A percentile compares a stretch with the other conserved stretches of the same genome.
These are phyloP conservation scores for Collybiopsis confluens DNA, from an alignment of 768 basidiomycete species.

Conservation along the genomic window DNA sequence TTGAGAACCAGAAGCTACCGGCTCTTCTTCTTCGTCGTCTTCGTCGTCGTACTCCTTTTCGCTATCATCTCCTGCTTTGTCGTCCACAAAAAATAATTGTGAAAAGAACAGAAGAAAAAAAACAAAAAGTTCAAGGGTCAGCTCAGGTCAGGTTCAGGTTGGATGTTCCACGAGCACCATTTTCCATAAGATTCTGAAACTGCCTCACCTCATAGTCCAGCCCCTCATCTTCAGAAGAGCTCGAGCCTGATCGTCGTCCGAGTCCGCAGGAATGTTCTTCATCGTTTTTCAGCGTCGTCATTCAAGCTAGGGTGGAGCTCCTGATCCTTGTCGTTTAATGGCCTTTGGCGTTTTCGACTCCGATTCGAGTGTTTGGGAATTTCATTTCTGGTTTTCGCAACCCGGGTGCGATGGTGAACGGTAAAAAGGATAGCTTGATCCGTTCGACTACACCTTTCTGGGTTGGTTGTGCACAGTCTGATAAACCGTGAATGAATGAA, in stretches of 20 bases:
- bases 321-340: not conserved
- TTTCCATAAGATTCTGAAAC: slow-evolving; percentile 64
- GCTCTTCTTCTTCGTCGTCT: slow-evolving; percentile 26
- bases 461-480: too few species aligned
- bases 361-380: slow-evolving; percentile 6
- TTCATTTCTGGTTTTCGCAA: too few species aligned
- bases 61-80: slow-evolving; percentile 25
- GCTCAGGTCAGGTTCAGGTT: too few species aligned
- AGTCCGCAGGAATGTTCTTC: not conserved
- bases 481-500: too few species aligned
- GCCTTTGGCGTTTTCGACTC: slow-evolving; percentile 6
- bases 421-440: too few species aligned
- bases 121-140: too few species aligned
- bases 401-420: too few species aligned
- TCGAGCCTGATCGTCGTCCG: too few species aligned
- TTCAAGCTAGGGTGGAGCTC: not conserved
- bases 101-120: slow-evolving; percentile 13
- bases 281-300: not conserved
- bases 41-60: too few species aligned
- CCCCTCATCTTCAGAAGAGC: too few species aligned
- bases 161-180: slow-evolving; percentile 52
- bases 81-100: slow-evolving; percentile 80
- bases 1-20: slow-evolving; percentile 16
- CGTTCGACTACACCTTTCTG: too few species aligned
- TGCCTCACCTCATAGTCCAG: slow-evolving; percentile 40